Conservation (phyloP, 2,329 filamentous ascomycete species). For the Stachybotrys chartarum region DNA sequence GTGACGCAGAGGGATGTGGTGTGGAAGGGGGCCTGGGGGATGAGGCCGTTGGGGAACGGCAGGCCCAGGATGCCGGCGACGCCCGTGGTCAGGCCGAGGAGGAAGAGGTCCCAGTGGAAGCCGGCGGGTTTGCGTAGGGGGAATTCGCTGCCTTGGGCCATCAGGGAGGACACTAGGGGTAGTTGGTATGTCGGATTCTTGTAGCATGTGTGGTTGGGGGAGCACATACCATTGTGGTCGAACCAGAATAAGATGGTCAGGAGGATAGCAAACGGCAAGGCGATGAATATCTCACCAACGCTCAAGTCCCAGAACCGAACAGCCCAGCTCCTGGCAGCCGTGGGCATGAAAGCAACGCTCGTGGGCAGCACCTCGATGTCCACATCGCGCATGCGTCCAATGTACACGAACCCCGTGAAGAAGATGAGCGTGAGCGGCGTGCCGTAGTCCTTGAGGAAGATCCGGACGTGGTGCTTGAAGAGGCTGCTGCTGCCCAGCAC, state of each 20-base stretch:
- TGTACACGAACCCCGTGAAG: constrained; percentile 83
- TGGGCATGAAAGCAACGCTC: constrained; percentile 72
- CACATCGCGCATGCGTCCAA: constrained; percentile 72
- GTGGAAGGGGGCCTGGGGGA: constrained; percentile 78
- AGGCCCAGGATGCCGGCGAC: constrained; percentile 69
- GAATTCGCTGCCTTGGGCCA: constrained; percentile 77
- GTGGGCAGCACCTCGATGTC: constrained; percentile 67
- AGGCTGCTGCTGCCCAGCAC: constrained; percentile 63
- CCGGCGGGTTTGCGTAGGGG: constrained; percentile 74
- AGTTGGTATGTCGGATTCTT: constrained; percentile 4
- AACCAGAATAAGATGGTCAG: constrained; percentile 85
- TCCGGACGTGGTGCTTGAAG: constrained; percentile 67
- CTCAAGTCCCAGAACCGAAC: constrained; percentile 74
- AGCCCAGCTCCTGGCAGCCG: constrained; percentile 65
- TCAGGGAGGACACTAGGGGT: constrained; percentile 64
- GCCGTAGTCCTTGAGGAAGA: constrained; percentile 86
- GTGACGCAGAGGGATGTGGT: constrained; percentile 73
- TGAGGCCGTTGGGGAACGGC: constrained; percentile 76
- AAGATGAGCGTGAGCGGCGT: constrained; percentile 78
- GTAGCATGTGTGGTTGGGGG: not conserved
- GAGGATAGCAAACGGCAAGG: constrained; percentile 78
- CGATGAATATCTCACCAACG: constrained; percentile 69
- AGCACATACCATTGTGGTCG: constrained; percentile 67
- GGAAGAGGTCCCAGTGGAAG: constrained; percentile 81
- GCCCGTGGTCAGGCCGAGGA: constrained; percentile 71